Evolutionary conservation across 2,329 filamentous ascomycete species (phyloP).

Genomic region (Aspergillus caelatus): DNA sequence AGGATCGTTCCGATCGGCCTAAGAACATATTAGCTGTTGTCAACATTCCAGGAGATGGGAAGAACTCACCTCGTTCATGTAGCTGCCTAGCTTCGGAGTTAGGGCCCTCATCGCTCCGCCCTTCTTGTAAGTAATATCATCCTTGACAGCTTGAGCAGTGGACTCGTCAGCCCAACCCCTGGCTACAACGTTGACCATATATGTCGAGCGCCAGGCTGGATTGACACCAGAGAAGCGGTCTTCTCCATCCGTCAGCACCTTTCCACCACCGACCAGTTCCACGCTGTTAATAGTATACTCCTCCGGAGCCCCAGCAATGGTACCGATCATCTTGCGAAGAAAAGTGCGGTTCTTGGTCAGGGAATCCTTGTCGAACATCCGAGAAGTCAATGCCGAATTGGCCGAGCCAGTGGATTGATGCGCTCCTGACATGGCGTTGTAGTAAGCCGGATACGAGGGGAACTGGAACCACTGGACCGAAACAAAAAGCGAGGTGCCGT

Average conservation of each 20-base stretch:
- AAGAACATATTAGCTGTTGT: not conserved
- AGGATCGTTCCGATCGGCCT: conserved; percentile 23
- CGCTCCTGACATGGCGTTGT: conserved; percentile 29
- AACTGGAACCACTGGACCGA: conserved; percentile 28
- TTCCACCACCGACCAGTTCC: conserved; percentile 29
- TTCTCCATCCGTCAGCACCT: conserved; percentile 34
- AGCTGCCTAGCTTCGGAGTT: conserved; percentile 37
- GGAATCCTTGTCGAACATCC: conserved; percentile 24
- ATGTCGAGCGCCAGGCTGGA: conserved; percentile 55
- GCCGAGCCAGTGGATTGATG: conserved; percentile 25
- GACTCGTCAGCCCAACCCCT: conserved; percentile 20
- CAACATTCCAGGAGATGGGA: no score
- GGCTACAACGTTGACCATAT: conserved; percentile 35
- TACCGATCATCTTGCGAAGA: conserved; percentile 11
- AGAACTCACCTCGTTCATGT: conserved; percentile 38
- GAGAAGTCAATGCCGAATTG: conserved; percentile 26
- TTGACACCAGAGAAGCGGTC: conserved; percentile 48
- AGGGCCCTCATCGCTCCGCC: conserved; percentile 32
- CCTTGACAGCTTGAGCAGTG: conserved; percentile 21
- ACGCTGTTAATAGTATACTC: conserved; percentile 24
- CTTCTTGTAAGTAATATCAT: conserved; percentile 37
- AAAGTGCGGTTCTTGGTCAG: conserved; percentile 8
- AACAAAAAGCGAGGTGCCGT: conserved; percentile 9
- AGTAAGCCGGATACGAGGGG: conserved; percentile 30
- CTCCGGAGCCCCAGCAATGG: conserved; percentile 13